These are phyloP conservation scores for Phlegmacium glaucopus DNA, from an alignment of 768 basidiomycete species.

Conservation along the genomic window DNA sequence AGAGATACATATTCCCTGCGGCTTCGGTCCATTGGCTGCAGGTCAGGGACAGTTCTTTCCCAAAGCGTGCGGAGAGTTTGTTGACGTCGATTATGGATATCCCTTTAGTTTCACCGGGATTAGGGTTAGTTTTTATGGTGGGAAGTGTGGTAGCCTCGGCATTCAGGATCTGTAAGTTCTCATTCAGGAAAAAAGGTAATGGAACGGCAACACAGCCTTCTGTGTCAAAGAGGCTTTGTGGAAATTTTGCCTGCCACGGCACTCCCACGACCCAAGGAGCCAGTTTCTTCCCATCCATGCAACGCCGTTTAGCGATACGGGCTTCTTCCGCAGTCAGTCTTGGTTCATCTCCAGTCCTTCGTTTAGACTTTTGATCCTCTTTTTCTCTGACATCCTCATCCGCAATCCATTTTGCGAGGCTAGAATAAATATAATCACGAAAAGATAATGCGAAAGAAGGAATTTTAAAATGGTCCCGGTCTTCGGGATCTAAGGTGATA, in stretches of 20 bases:
- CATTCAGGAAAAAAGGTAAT: too few relatives aligned
- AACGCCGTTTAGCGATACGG: neutral
- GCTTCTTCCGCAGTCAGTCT: neutral
- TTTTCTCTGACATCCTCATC: too few relatives aligned
- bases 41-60: constrained; percentile 1
- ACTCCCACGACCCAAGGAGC: neutral
- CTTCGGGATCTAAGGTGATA: constrained; percentile 3
- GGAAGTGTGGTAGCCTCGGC: too few relatives aligned
- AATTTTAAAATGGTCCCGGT: neutral
- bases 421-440: neutral
- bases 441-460: neutral
- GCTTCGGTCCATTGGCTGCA: constrained; percentile 13
- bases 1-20: neutral
- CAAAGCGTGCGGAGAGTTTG: neutral
- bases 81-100: constrained; percentile 1
- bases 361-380: neutral
- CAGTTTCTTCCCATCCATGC: neutral
- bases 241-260: neutral
- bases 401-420: neutral
- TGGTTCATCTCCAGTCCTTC: neutral
- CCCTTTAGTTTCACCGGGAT: too few relatives aligned
- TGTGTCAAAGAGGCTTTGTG: neutral
- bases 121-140: too few relatives aligned
- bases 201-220: constrained; percentile 15
- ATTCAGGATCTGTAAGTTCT: too few relatives aligned